Conservation (phyloP, 495 filamentous ascomycete genomes). For the Hamigera avellanea region DNA sequence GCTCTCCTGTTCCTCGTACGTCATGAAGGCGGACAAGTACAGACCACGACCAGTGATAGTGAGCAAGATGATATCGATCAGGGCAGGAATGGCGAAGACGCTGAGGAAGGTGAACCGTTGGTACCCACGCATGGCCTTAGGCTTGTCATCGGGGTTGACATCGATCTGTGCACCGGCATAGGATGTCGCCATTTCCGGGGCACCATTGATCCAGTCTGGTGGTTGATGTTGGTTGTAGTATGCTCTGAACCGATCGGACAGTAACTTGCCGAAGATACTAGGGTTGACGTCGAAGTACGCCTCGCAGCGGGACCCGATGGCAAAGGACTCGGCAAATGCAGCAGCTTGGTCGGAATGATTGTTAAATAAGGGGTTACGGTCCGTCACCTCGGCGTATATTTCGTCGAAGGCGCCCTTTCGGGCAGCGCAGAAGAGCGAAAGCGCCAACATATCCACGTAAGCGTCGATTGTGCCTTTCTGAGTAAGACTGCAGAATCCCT, state of each 20-base stretch:
- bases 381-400: conserved; percentile 46
- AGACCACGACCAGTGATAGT: conserved; percentile 46
- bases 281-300: conserved; percentile 47
- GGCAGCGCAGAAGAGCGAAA: conserved; percentile 44
- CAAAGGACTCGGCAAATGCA: conserved; percentile 49
- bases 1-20: conserved; percentile 32
- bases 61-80: conserved; percentile 47
- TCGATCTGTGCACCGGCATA: conserved; percentile 46
- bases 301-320: conserved; percentile 48
- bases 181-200: conserved; percentile 37
- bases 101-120: conserved; percentile 46
- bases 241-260: conserved; percentile 40
- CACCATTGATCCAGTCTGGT: conserved; percentile 39
- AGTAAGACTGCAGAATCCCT: conserved; percentile 22
- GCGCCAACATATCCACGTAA: conserved; percentile 37
- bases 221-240: conserved; percentile 39
- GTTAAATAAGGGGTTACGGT: conserved; percentile 49
- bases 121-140: conserved; percentile 33
- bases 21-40: conserved; percentile 46
- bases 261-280: conserved; percentile 40
- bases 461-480: conserved; percentile 30
- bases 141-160: conserved; percentile 36
- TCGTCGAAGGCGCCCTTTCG: conserved; percentile 46
- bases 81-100: conserved; percentile 48
- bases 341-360: conserved; percentile 45